Percentiles rank a stretch among this genome's conserved stretches.
These are phyloP conservation scores for Penicillium canescens DNA, from an alignment of 495 filamentous ascomycete species.

Conservation along the genomic window DNA sequence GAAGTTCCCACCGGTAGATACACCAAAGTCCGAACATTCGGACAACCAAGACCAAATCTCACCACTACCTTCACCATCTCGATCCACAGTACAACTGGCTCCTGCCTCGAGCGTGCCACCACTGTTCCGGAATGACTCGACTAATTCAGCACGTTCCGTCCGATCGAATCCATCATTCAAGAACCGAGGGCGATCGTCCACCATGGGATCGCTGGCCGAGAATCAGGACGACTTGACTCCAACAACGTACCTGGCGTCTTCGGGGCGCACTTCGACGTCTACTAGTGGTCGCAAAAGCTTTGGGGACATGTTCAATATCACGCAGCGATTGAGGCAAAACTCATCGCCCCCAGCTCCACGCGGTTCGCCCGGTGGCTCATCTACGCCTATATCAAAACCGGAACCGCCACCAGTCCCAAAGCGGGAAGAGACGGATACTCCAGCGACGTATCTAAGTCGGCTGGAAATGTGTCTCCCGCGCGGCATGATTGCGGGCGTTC, in stretches of 20 bases:
- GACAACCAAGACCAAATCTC: conserved; percentile 42
- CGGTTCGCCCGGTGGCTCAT: conserved; percentile 58
- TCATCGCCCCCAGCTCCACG: conserved; percentile 65
- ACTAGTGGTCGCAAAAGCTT: conserved; percentile 86
- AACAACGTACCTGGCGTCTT: conserved; percentile 59
- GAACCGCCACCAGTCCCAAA: conserved; percentile 71
- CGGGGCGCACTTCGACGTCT: conserved; percentile 74
- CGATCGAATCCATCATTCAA: conserved; percentile 67
- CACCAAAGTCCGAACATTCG: conserved; percentile 26
- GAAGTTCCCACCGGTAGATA: conserved; percentile 24
- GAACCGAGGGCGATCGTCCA: conserved; percentile 81
- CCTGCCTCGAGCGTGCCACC: conserved; percentile 33
- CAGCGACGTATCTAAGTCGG: conserved; percentile 81
- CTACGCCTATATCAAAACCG: conserved; percentile 68
- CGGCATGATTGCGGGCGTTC: conserved; percentile 74
- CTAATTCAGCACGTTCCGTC: conserved; percentile 66
- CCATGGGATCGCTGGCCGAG: conserved; percentile 71
- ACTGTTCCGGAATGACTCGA: conserved; percentile 61
- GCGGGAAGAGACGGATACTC: conserved; percentile 83
- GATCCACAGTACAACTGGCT: conserved; percentile 47
- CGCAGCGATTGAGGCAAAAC: conserved; percentile 71
- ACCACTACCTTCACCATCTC: conserved; percentile 58
- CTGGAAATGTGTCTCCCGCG: conserved; percentile 76
- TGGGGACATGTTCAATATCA: conserved; percentile 78
- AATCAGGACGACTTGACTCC: conserved; percentile 56